Percentiles rank a stretch among this genome's conserved stretches.
Conservation (phyloP, 2,329 filamentous ascomycete genomes). For the Fusarium staphyleae region DNA sequence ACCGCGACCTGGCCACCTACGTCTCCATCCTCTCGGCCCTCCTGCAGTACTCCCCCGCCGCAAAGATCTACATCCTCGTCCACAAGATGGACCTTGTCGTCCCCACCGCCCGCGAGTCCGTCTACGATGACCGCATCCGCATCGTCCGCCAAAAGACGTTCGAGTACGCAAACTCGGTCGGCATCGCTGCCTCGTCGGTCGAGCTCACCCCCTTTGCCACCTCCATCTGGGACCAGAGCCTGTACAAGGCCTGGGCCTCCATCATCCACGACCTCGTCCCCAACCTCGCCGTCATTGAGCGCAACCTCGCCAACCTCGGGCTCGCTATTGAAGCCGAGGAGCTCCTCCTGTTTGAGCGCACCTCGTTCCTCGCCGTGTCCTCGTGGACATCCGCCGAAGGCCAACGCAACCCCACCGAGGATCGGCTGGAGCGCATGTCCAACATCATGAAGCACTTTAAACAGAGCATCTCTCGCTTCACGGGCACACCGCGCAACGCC, state of each 20-base stretch:
- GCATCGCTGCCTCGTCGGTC: conserved; percentile 51
- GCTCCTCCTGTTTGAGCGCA: conserved; percentile 92
- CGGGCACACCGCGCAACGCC: conserved; percentile 78
- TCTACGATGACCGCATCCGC: conserved; percentile 84
- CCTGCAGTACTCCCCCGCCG: conserved; percentile 79
- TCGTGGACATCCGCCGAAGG: conserved; percentile 82
- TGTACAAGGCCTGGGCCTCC: conserved; percentile 98
- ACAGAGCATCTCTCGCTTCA: conserved; percentile 79
- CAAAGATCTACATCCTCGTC: conserved; percentile 91
- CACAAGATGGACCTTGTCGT: conserved; percentile 99
- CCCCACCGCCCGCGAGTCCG: conserved; percentile 75
- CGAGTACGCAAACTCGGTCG: conserved; percentile 55
- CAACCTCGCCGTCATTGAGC: conserved; percentile 87
- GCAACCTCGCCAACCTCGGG: conserved; percentile 81
- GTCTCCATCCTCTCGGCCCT: conserved; percentile 88
- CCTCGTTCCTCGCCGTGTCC: conserved; percentile 95
- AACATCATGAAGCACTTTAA: conserved; percentile 99
- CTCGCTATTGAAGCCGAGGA: conserved; percentile 91
- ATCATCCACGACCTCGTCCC: conserved; percentile 99
- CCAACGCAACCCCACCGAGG: conserved; percentile 82
- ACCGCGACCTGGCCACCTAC: conserved; percentile 92
- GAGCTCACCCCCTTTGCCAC: conserved; percentile 89
- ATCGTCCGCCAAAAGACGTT: conserved; percentile 77
- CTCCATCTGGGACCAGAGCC: conserved; percentile 97
- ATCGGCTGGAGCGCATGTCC: conserved; percentile 91